Base-by-base conservation (phyloP, 192 early-diverging fungal genomes). In the Allomyces javanicus region DNA sequence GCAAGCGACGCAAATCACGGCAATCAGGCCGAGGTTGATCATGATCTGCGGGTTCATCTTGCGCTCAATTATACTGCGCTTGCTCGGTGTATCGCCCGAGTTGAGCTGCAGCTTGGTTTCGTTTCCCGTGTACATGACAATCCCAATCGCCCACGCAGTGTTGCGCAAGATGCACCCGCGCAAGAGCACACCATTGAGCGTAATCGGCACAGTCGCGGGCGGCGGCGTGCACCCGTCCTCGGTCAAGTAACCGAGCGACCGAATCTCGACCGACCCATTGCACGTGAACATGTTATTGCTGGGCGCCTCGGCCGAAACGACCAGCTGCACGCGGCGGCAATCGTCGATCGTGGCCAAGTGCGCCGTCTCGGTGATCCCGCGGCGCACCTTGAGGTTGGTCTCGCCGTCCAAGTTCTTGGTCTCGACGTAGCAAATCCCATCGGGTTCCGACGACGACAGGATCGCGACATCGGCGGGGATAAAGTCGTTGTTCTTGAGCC, bases 401-500 rank as follows among this genome's bases (percentile, higher is more conserved):
- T 97, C 95, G 44, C 95, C 95, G 67, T 97, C 95, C 63, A 97
- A 71, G 72, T 94, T 92, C 71, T 91, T 93, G 9, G 95, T 97
- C 73, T 96, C 95, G 22, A 94, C 81, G 72, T 86, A 95, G 70
- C 89, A 92, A 12, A 82, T 70, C 17, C 79, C 80, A 61, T 91
- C 87, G 6, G 81, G 80, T 58, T 90, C 88, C 9, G 85, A 85
- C 4, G 91, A 88, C 3, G 90, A 80, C 27, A 95, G 69, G 45
- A 95, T 78, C 25, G 93, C 74, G 40, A 90, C 77, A 67, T 95
- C 93, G 0, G 93, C 88, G 0, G 93, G 93, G 21, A 90, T 83
- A 9, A 80, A 77, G 67, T 95, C 89, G 68, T 88, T 84, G 67
- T 91, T 91, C 44, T 78, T 74, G 62, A 95, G 80, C 50, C 85